Base-by-base conservation (phyloP, 1,284 basidiomycete genomes). In the Malassezia yamatoensis region DNA sequence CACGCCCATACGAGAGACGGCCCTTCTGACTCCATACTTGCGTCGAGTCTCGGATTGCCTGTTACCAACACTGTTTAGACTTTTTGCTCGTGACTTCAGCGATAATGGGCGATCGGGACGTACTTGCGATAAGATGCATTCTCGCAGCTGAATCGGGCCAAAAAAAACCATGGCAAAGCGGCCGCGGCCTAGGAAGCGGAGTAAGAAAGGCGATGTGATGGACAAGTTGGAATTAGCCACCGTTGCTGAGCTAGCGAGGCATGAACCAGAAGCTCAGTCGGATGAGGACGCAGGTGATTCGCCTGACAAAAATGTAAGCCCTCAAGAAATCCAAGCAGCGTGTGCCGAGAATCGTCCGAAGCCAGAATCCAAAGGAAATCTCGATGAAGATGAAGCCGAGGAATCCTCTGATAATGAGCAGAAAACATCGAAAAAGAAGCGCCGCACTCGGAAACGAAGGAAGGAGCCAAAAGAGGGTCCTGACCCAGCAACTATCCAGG, bases 401-500 rank as follows among this genome's bases (percentile, higher is more conserved):
- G 41, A 6, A 7, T 43, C 41, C 13, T 38, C 47, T 2, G 47
- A 32, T n/a, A 39, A 38, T 9, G 47, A 49, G 10, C 11, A 9
- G 5, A 39, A 39, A 10, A 11, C 48, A 7, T 15, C n/a, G 3
- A 57, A 57, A 37, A 41, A 44, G 35, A 43, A 46, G 9, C 51
- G 53, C 10, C 53, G 55, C 18, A 53, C 51, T 12, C 59, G 56
- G 9, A 58, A 49, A 37, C 56, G 55, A 47, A 54, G 51, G 34
- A 51, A 50, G n/a, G 57, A 48, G 15, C 36, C 51, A 3, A 53
- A 61, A 15, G 24, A 40, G 8, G 59, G 53, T 13, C 50, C 51
- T 8, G 57, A 59, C 20, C 37, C 49, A 3, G 46, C 29, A 3
- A 39, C 24, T 1, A 21, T 50, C 13, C 39, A 33, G 1, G 34